Evolutionary conservation across 495 filamentous ascomycete species (phyloP).

Genomic region (Podospora conica): DNA sequence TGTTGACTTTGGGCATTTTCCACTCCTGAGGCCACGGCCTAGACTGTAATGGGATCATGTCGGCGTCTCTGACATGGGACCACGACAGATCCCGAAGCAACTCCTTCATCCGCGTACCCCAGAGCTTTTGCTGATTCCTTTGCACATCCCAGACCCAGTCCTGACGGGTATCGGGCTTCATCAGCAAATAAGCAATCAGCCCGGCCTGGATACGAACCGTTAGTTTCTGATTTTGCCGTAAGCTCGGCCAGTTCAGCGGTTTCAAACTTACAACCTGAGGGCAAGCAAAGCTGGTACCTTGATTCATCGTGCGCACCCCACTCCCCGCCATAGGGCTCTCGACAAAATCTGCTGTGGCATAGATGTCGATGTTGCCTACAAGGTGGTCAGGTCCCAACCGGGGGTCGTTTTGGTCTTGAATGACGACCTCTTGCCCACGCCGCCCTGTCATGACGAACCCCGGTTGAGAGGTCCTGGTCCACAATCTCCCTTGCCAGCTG

Average conservation of each 20-base stretch:
- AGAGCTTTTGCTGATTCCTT: background rate
- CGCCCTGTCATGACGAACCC: too few species aligned
- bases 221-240: background rate
- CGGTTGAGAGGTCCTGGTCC: too few species aligned
- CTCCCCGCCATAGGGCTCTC: too few species aligned
- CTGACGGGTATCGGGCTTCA: background rate
- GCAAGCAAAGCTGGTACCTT: background rate
- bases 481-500: too few species aligned
- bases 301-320: fast-evolving
- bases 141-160: background rate
- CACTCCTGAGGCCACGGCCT: background rate
- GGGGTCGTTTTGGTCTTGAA: background rate
- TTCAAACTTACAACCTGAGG: background rate
- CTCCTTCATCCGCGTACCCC: background rate
- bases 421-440: too few species aligned
- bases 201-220: background rate
- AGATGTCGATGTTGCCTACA: background rate
- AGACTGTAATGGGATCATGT: fast-evolving
- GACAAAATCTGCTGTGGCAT: background rate
- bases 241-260: too few species aligned
- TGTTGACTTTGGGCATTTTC: background rate
- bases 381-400: background rate
- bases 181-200: background rate
- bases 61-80: background rate
- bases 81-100: background rate